Evolutionary conservation across 768 basidiomycete genomes (phyloP), one percentile per base, ranked within the genome.

Genomic region (Lactifluus volemus): DNA sequence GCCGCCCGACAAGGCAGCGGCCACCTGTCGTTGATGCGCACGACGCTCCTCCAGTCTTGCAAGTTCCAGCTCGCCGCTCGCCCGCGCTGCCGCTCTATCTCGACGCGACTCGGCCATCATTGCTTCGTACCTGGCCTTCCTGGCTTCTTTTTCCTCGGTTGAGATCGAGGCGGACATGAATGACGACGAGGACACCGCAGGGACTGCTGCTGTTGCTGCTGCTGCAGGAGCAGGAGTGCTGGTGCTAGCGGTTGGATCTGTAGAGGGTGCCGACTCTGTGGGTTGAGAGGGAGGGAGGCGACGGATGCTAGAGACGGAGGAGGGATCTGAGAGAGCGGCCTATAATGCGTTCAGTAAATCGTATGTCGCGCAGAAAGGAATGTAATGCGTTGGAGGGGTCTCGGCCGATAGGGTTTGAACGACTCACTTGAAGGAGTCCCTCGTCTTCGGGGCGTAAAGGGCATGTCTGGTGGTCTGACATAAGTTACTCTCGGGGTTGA

Each of bases 21-120:
- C 8, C 8, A 17, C 49, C 11, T 12, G 21, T 14, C 57, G 57
- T 72, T 88, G 84, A 38, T 75, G 75, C 36, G 76, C 78, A 45
- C 90, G 81, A 51, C 86, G 75, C 15, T 76, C 74, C 69, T 88
- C 89, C 88, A 87, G 92, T 63, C 78, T 77, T 47, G 78, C 79
- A 10, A 89, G 85, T 71, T 84, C 82, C 63, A 77, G 79, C 74
- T 90, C 89, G 10, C 88, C 86, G 70, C 85, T 89, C 69, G 82
- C 77, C 55, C 89, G 84, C 49, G 84, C 84, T 61, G 81, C 81
- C 36, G 88, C 85, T 41, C 84, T 86, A 67, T 84, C 81, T 25
- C 81, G 80, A 44, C 85, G 84, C 91, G 89, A 92, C 58, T 77
- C 73, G 53, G 79, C 76, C 10, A 89, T 75, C 47, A 88, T 84